Percentiles rank a stretch among this genome's conserved stretches.
Evolutionary conservation across 163 green algal genomes (phyloP).

Genomic region (Coccomyxa subellipsoidea): DNA sequence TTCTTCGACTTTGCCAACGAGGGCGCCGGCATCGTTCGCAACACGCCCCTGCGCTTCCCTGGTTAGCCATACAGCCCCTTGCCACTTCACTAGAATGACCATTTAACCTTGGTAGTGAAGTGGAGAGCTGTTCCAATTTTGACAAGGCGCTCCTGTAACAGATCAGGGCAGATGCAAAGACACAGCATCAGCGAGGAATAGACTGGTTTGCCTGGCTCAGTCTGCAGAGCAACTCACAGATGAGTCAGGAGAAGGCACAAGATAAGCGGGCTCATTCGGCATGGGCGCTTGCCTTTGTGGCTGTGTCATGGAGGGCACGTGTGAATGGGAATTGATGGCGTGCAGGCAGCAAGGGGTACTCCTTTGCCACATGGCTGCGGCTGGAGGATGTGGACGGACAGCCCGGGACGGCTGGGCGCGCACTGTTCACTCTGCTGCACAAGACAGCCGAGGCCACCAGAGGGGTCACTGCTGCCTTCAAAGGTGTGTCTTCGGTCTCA

Average conservation of each 20-base stretch:
- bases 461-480: conserved; percentile 13
- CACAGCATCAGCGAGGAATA: too few relatives aligned
- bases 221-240: too few relatives aligned
- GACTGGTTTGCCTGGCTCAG: too few relatives aligned
- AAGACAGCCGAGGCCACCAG: neutral
- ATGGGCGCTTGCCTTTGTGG: too few relatives aligned
- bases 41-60: conserved; percentile 17
- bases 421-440: conserved; percentile 19
- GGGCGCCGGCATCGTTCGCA: conserved; percentile 28
- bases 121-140: too few relatives aligned
- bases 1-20: conserved; percentile 43
- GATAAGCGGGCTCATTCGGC: neutral
- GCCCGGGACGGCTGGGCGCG: neutral
- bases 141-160: too few relatives aligned
- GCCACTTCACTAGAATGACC: too few relatives aligned
- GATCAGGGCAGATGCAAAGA: too few relatives aligned
- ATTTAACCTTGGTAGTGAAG: too few relatives aligned
- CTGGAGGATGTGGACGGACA: conserved; percentile 22
- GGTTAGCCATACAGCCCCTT: too few relatives aligned
- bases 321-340: neutral
- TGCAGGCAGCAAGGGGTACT: conserved; percentile 35
- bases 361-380: conserved; percentile 45
- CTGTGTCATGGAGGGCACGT: neutral
- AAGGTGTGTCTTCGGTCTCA: conserved; percentile 10
- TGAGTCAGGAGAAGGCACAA: too few relatives aligned